These are phyloP conservation scores for Fraxinus excelsior DNA, from an alignment of 257 asterid genomes.

Conservation along the genomic window DNA sequence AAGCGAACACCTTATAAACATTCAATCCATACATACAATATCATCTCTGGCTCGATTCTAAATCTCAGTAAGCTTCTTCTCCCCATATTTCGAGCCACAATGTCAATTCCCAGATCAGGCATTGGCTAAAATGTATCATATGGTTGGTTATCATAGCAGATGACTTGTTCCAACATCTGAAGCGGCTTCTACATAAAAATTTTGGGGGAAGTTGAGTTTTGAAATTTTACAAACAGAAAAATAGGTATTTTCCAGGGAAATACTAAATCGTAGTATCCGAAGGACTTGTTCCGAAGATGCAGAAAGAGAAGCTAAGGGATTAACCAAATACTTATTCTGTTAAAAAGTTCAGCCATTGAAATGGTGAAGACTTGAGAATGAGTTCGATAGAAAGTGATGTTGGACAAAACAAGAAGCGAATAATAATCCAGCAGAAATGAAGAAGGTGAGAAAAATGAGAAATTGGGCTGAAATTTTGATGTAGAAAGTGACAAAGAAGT, in stretches of 20 bases:
- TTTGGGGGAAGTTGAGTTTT: background rate
- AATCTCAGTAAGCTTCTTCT: background rate
- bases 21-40: background rate
- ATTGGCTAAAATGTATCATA: background rate
- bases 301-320: background rate
- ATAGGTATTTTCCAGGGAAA: background rate
- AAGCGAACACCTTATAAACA: background rate
- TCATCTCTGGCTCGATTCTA: background rate
- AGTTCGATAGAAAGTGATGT: background rate
- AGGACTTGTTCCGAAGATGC: background rate
- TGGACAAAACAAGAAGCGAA: background rate
- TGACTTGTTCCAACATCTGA: background rate
- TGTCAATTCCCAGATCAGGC: background rate
- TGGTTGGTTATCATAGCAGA: background rate
- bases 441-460: background rate
- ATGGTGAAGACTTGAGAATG: background rate
- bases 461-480: background rate
- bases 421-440: background rate
- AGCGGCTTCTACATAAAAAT: background rate
- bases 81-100: background rate
- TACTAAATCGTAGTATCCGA: background rate
- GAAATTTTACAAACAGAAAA: background rate
- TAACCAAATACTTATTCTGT: background rate
- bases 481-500: background rate
- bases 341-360: background rate